Base-by-base conservation (phyloP, 1,284 basidiomycete species). In the Apiotrichum siamense region DNA sequence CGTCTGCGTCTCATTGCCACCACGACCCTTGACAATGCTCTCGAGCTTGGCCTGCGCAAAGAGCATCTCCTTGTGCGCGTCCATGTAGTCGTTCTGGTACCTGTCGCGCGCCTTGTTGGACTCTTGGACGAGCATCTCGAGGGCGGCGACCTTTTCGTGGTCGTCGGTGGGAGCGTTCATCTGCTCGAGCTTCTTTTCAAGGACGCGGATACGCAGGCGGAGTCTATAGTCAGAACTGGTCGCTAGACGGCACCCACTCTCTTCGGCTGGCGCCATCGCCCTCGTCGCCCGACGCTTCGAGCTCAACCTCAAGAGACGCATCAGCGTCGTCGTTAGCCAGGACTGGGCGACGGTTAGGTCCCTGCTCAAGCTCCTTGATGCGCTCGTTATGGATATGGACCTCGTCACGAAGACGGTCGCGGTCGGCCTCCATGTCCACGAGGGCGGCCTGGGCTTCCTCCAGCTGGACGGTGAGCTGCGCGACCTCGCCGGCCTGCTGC, bases 81-180 rank as follows among this genome's bases (percentile, higher is more conserved):
- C 79, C 11, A 97, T 77, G 67, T 93, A 96, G 67, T 97, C 92
- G 13, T 78, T 76, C 73, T 97, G 91, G 64, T 97, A 97, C 25
- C 88, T 79, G 32, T 82, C 78, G 75, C 94, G 93, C 82, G 89
- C 86, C 57, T 86, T 79, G 59, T 87, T 90, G 31, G 91, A 86
- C 63, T 97, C 93, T 46, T 91, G 88, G 45, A 97, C 77, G 52
- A 96, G 75, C 60, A 89, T 92, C 75, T 97, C 89, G 33, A 97
- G 77, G 7, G 94, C 88, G 13, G 89, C 69, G 3, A 91, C 75
- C 21, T 83, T 80, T 54, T 84, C 86, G n/a, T 20, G 32, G 38
- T 47, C 44, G 23, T 50, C 52, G 1, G 25, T 27, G 1, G 52
- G 37, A 5, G 82, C 78, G 70, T 79, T 79, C 21, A 85, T 79